These are phyloP conservation scores for Peronospora belbahrii DNA, from an alignment of 352 stramenopile genomes.

Conservation along the genomic window DNA sequence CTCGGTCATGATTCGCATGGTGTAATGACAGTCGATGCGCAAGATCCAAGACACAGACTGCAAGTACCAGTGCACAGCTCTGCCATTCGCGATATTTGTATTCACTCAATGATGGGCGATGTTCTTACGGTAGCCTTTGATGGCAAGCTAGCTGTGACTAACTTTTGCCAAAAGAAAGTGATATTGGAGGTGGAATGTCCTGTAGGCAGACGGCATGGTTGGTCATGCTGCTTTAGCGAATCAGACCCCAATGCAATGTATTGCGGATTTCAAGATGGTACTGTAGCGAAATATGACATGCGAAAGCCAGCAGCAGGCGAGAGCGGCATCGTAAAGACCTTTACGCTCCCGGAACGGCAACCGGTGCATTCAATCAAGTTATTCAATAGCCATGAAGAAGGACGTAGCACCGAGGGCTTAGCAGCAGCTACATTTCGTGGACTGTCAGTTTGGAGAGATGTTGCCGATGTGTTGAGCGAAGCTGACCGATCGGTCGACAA, in stretches of 20 bases:
- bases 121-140: slow-evolving; percentile 56
- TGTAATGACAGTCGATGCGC: slow-evolving; percentile 36
- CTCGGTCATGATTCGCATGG: slow-evolving; percentile 25
- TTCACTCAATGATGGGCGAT: slow-evolving; percentile 27
- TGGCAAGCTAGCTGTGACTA: slow-evolving; percentile 44
- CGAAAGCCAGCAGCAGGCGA: slow-evolving; percentile 23
- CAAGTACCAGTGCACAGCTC: slow-evolving; percentile 34
- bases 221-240: slow-evolving; percentile 42
- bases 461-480: slow-evolving; percentile 2
- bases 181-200: slow-evolving; percentile 34
- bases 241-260: slow-evolving; percentile 37
- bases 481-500: slow-evolving; percentile 1
- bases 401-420: slow-evolving; percentile 19
- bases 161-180: slow-evolving; percentile 34
- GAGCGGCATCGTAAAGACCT: slow-evolving; percentile 26
- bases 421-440: slow-evolving; percentile 37
- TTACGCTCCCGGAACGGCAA: slow-evolving; percentile 33
- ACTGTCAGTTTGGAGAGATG: slow-evolving; percentile 35
- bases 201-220: slow-evolving; percentile 34
- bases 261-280: slow-evolving; percentile 48
- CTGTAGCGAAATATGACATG: slow-evolving; percentile 44
- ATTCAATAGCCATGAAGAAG: slow-evolving; percentile 20
- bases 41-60: slow-evolving; percentile 25
- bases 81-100: slow-evolving; percentile 47
- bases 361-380: slow-evolving; percentile 47